Base-by-base conservation (phyloP, 257 asterid genomes). In the Solanum medicagineum region DNA sequence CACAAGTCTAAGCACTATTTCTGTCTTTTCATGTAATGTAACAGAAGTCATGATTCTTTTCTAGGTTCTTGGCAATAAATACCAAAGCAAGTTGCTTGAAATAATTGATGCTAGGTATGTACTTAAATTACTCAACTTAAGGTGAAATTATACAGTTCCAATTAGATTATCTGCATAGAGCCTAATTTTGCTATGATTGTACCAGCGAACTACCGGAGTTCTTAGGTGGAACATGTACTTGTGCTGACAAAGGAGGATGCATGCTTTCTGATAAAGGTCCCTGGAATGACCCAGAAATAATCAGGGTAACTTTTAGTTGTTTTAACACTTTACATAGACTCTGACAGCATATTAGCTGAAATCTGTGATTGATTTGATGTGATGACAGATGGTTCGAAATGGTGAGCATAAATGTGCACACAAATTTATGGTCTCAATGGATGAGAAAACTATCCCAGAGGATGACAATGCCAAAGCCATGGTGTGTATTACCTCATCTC, bases 151-250 rank as follows among this genome's bases (percentile, higher is more conserved):
- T 16, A 4, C 63, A 26, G 24, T 49, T 40, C 17, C 7, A 6
- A 51, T 19, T 77, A 51, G 83, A 51, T 75, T 51, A 77, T 51
- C 63, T 73, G 83, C 24, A 26, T 26, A 24, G 47, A 26, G 10
- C 47, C 47, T 51, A 51, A 77, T 15, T 15, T 47, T 77, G 1
- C 7, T 51, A 47, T 26, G 63, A 10, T 51, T 53, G 26, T 26
- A 51, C 57, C 93, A 95, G 99, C 80, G 98, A 97, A 87, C 93
- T 97, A 53, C 99, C 98, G 8, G 98, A 95, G 49, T 95, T 95
- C 91, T 91, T 97, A 92, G 98, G 99, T 1, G 99, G 99, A 10
- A 92, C 95, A 36, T 97, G 99, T 92, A 92, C 96, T 62, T 97
- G 99, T 56, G 94, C 89, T 75, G 98, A 94, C 22, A 92, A 88